Base-by-base conservation (phyloP, 1,284 basidiomycete species). In the Leccinum ponderosum region DNA sequence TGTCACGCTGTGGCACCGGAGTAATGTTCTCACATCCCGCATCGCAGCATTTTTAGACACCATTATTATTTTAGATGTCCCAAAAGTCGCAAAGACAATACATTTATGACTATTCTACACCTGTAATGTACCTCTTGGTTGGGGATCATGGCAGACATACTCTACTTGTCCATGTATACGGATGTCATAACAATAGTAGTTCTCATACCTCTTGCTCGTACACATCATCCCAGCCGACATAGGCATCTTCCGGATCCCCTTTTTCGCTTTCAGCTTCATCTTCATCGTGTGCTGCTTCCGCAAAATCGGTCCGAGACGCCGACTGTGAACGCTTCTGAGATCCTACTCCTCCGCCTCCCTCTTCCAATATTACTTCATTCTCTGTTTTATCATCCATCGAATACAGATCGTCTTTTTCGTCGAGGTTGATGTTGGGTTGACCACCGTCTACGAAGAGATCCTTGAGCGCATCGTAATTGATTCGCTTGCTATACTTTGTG, bases 381-480 rank as follows among this genome's bases (percentile, higher is more conserved):
- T 85, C 84, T 52, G 80, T 81, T 65, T 87, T 84, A 55, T 86
- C 84, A 53, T 80, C 73, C 17, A 76, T 77, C 51, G 78, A 65
- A 55, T 75, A 75, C 76, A 68, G 75, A 27, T 74, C 68, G 3
- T 71, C 76, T 64, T 78, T 78, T 56, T 76, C 76, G 31, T 79
- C 77, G 7, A 70, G 62, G 35, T 61, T 65, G 20, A 74, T 73
- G 11, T 75, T 70, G 12, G 74, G 67, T 25, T 75, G 72, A 17
- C 74, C 77, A 52, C 76, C 80, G 48, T 84, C 83, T 29, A 86
- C 81, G 72, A 94, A 93, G 6, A 94, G 81, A 61, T 85, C 84
- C 66, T 90, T 89, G 57, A 95, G 83, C 0, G 91, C 93, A 66
- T 91, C 88, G 71, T 95, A 95, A 71, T 95, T 95, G 75, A 95